Evolutionary conservation across 2,329 filamentous ascomycete genomes (phyloP), one percentile per base, ranked within the genome.

Genomic region (Epicoccum sorghinum): DNA sequence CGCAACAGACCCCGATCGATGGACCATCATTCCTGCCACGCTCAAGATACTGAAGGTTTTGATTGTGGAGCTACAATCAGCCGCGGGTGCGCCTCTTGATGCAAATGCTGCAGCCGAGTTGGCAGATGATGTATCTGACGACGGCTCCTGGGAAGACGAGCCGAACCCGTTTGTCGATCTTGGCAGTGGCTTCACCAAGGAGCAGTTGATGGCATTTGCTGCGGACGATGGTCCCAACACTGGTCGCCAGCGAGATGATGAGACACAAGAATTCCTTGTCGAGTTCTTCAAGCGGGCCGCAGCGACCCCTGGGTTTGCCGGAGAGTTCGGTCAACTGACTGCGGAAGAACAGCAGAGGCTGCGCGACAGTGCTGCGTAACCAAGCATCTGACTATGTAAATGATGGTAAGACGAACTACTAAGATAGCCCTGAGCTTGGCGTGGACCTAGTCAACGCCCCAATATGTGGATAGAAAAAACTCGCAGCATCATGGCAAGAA

Each of bases 31-130:
- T 54, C 86, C 93, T 0, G 93, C 93, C 0, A 88, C 91, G 1
- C 83, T 99, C 69, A 99, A 99, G 79, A 97, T 99, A 57, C 79
- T 98, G 76, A 99, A 99, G 80, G 89, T 98, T 4, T 85, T 99
- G 7, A 89, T 98, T 41, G 91, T 96, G 70, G 95, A 99, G 77
- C 85, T 99, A 3, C 81, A 90, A 5, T 91, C 90, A 0, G 91
- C 92, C 1, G 88, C 90, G 4, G 91, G 90, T 23, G 77, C 78
- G n/a, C 60, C 55, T 79, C 86, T 45, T 80, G 84, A 85, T 37
- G 77, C 81, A 3, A 79, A 79, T 1, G 84, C 85, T 0, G 87
- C 86, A 0, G 83, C 85, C 0, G 85, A 85, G 0, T 80, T 83
- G 2, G 81, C 84, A 5, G 89, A 89, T 8, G 90, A 91, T 52